Conservation (phyloP, 495 filamentous ascomycete species). For the Penicillium alfredii region DNA sequence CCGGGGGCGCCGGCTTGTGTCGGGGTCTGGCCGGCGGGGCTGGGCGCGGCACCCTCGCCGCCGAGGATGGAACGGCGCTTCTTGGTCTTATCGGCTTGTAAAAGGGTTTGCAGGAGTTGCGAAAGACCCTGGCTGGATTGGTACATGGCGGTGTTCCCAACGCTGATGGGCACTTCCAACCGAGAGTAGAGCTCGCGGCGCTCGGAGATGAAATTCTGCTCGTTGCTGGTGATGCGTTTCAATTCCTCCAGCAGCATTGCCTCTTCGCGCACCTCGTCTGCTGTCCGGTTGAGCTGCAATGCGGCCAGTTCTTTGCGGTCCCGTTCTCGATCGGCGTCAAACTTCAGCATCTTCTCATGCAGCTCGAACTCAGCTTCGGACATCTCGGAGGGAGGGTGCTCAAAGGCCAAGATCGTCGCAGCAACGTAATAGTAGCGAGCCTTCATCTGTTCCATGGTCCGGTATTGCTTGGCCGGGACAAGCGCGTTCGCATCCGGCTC, state of each 20-base stretch:
- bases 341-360: conserved; percentile 79
- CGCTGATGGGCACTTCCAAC: conserved; percentile 70
- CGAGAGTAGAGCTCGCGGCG: conserved; percentile 85
- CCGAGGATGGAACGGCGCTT: conserved; percentile 66
- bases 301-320: conserved; percentile 79
- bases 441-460: conserved; percentile 88
- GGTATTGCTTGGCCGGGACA: conserved; percentile 35
- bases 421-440: conserved; percentile 82
- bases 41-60: conserved; percentile 42
- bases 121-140: conserved; percentile 72
- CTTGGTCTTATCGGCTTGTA: conserved; percentile 77
- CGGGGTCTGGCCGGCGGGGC: conserved; percentile 47
- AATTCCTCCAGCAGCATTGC: conserved; percentile 82
- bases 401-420: conserved; percentile 75
- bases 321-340: conserved; percentile 69
- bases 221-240: conserved; percentile 76
- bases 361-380: conserved; percentile 69
- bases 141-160: conserved; percentile 62
- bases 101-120: conserved; percentile 70
- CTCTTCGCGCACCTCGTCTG: conserved; percentile 85
- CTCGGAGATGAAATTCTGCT: conserved; percentile 77
- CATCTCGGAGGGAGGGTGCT: conserved; percentile 81
- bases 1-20: conserved; percentile 35
- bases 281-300: conserved; percentile 68
- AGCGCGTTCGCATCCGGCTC: conserved; percentile 36